Evolutionary conservation across 2,329 filamentous ascomycete species (phyloP), one percentile per base, ranked within the genome.

Genomic region (Botryotinia calthae): DNA sequence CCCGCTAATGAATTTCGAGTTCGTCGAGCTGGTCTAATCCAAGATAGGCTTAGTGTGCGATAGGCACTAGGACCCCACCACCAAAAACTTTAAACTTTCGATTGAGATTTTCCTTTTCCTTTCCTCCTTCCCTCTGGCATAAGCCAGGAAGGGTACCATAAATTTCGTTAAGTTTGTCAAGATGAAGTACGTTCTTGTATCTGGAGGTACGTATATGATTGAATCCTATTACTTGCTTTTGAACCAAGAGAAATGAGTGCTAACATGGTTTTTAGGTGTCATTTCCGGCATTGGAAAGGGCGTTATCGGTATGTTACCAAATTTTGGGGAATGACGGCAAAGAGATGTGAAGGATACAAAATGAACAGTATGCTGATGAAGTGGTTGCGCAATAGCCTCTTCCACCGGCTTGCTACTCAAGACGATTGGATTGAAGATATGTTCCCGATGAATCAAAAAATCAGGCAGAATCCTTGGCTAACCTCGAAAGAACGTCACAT

Each of bases 121-220:
- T 75, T 72, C 73, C 72, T 75, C 77, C 70, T 75, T 76, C 78
- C 78, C 77, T 76, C 77, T 77, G 76, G 77, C 76, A 76, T 56
- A 69, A 75, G 76, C 77, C 75, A 77, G 75, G 69, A 75, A 70
- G 73, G 77, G 78, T 75, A 78, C 74, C 77, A 74, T 70, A 75
- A 74, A 70, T 74, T 74, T 75, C 63, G 31, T 42, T 22, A 72
- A 58, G 25, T n/a, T 54, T 67, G 9, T 67, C 79, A 89, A 84
- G 80, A 94, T 94, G 91, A 93, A 93, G 85, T 93, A 93, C 86
- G 90, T 94, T 83, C 86, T 94, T 77, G 91, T 94, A 77, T 93
- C 91, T 78, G 92, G 92, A 87, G 92, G 91, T 92, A 73, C 28
- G 73, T 75, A 59, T 66, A 18, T 59, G 28, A 59, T 31, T 67